Base-by-base conservation (phyloP, 1,284 basidiomycete genomes). In the Ustilago trichophora region DNA sequence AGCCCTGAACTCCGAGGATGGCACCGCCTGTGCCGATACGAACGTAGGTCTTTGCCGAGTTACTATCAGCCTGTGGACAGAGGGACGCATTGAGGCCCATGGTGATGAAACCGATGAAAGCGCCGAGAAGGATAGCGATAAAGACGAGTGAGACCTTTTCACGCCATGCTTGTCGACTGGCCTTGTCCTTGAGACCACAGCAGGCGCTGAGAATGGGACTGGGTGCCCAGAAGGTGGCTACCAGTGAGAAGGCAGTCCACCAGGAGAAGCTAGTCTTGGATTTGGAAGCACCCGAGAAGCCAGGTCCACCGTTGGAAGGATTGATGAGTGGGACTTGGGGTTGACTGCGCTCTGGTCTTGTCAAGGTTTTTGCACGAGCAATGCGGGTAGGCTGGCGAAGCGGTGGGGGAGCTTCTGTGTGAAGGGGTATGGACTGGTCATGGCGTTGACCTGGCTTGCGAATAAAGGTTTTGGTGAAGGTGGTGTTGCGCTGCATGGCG, bases 31-130 rank as follows among this genome's bases (percentile, higher is more conserved):
- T 56, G 62, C 50, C 58, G 50, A 63, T 59, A 33, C 36, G 67
- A 54, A 32, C 73, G 76, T 49, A 68, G 7, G 46, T 42, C 27
- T 48, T 51, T 10, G 77, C 48, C 8, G 67, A 64, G 37, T 52
- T 64, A n/a, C 65, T 65, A 4, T 72, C 77, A 21, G 70, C 62
- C 37, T 85, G 84, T 0, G 94, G 93, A 84, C 95, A 99, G 25
- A 99, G 86, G 19, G 92, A 91, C 66, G 89, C 89, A 83, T 97
- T 92, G 54, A 97, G 88, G 16, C 94, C 96, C 78, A 99, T 92
- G 40, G 96, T 98, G 57, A 90, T 86, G 82, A 98, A 99, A 9
- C 91, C 95, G 47, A 98, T 87, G 42, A 86, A 83, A 19, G 85
- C 89, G 72, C 93, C 96, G 21, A 97, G 83, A 21, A 66, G 26